These are phyloP conservation scores for Posidonia oceanica DNA, from an alignment of 116 monocot genomes.

Conservation along the genomic window DNA sequence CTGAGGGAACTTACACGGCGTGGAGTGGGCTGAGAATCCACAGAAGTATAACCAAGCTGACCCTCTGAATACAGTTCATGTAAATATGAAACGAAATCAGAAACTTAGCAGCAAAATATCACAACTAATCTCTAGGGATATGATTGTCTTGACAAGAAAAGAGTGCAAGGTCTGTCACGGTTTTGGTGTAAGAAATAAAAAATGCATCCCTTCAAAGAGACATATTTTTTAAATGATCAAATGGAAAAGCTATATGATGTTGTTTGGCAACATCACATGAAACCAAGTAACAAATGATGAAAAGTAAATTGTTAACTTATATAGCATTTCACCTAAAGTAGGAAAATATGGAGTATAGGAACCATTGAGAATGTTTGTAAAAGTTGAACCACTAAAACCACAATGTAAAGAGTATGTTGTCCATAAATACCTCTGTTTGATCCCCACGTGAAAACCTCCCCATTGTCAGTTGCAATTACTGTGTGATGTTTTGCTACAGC, in stretches of 20 bases:
- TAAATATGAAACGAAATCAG: conserved; percentile 1
- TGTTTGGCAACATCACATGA: too few species aligned
- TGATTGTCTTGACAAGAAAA: too few species aligned
- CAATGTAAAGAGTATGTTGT: too few species aligned
- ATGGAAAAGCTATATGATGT: too few species aligned
- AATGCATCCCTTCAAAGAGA: neutral
- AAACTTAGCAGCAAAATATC: too few species aligned
- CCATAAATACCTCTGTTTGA: conserved; percentile 81
- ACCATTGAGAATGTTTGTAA: neutral
- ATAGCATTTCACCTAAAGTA: neutral
- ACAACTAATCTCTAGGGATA: too few species aligned
- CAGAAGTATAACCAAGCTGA: conserved; percentile 96
- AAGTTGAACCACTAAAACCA: neutral
- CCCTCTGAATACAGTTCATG: conserved; percentile 55
- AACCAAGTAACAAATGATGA: too few species aligned
- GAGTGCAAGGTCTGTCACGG: neutral
- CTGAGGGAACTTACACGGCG: conserved; percentile 78
- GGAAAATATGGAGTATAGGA: neutral
- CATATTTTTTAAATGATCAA: too few species aligned
- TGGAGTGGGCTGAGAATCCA: conserved; percentile 92
- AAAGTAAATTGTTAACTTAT: too few species aligned
- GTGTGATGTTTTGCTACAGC: conserved; percentile 99
- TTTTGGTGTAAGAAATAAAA: neutral
- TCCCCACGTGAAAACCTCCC: conserved; percentile 98
- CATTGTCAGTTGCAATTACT: conserved; percentile 78